Evolutionary conservation across 805 yeast species (phyloP).

Genomic region (Novakomyces olei): DNA sequence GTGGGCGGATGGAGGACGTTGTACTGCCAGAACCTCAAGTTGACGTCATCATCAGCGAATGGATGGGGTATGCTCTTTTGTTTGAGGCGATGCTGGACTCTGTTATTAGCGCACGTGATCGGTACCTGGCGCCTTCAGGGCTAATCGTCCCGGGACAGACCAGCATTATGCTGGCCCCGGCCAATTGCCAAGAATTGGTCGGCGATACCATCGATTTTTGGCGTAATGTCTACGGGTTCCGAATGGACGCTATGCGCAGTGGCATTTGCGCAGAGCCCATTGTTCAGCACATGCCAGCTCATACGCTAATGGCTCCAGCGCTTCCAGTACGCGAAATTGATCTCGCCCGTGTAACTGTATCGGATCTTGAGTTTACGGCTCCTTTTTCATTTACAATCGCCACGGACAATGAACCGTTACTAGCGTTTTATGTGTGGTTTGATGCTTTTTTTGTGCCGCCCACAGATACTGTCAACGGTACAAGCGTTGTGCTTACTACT

Average conservation of each 20-base stretch:
- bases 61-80: constrained; percentile 80
- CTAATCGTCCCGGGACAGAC: constrained; percentile 67
- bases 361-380: constrained; percentile 44
- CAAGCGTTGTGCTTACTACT: constrained; percentile 36
- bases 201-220: constrained; percentile 80
- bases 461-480: constrained; percentile 2
- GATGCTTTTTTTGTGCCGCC: constrained; percentile 45
- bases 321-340: constrained; percentile 45
- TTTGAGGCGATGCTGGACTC: constrained; percentile 83
- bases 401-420: constrained; percentile 48
- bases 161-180: constrained; percentile 67
- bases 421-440: constrained; percentile 71
- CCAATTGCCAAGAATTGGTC: constrained; percentile 83
- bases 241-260: constrained; percentile 63
- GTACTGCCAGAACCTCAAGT: constrained; percentile 48
- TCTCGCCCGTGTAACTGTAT: constrained; percentile 55
- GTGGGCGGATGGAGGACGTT: constrained; percentile 71
- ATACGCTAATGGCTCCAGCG: constrained; percentile 36
- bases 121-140: constrained; percentile 35
- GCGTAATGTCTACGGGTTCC: constrained; percentile 93
- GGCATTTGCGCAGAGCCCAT: constrained; percentile 36
- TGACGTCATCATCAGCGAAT: constrained; percentile 67
- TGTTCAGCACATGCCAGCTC: constrained; percentile 51
- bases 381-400: constrained; percentile 42
- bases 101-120: constrained; percentile 64